Conservation (phyloP, 169 alveolate genomes). For the Plasmodium blacklocki region DNA sequence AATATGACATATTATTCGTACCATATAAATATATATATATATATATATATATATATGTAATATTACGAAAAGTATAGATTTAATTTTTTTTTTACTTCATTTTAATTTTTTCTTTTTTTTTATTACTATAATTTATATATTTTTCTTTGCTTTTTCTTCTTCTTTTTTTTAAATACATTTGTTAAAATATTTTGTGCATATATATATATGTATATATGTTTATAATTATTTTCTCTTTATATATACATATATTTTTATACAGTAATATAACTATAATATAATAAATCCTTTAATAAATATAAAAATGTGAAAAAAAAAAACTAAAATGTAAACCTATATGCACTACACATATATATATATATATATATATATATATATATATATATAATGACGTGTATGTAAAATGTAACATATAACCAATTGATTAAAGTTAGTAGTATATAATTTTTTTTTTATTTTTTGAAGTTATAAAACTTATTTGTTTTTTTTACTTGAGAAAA, state of each 20-base stretch:
- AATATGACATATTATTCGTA: too few relatives aligned
- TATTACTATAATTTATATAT: not conserved
- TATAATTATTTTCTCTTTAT: constrained; percentile 17
- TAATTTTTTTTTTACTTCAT: not conserved
- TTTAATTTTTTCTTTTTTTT: constrained; percentile 7
- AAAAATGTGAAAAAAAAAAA: constrained; percentile 4
- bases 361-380: constrained; percentile 6
- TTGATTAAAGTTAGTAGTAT: too few relatives aligned
- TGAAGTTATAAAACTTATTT: too few relatives aligned
- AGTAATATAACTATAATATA: constrained; percentile 9
- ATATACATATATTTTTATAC: constrained; percentile 1
- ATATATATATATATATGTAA: constrained; percentile 3
- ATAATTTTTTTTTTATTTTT: too few relatives aligned
- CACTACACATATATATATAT: not conserved
- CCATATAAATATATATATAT: constrained; percentile 8
- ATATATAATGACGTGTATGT: not conserved
- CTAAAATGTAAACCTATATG: constrained; percentile 12
- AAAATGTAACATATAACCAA: too few relatives aligned
- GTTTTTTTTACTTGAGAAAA: too few relatives aligned
- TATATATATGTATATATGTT: constrained; percentile 2
- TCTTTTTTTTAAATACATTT: constrained; percentile 11
- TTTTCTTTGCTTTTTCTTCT: not conserved
- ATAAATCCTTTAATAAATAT: constrained; percentile 8
- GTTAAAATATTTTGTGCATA: constrained; percentile 14
- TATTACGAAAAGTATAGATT: too few relatives aligned